Percentiles rank a stretch among this genome's conserved stretches.
phyloP scores from a whole-genome alignment of 169 alveolate genomes.

The Eimeria tenella region DNA sequence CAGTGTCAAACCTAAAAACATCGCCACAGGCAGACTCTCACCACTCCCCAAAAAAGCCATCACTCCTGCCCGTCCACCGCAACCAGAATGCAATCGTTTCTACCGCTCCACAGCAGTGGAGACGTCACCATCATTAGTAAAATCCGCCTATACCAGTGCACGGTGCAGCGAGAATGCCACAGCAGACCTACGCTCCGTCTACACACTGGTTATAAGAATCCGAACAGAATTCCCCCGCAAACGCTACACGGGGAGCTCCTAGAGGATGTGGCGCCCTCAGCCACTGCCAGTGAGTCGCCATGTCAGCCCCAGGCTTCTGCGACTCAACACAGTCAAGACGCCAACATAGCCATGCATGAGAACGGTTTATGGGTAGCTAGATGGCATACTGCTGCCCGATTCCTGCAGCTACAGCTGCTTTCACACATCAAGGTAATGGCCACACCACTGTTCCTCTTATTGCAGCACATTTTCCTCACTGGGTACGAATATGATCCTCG shows the following conservation, averaged over 20 bases:
- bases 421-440: no score
- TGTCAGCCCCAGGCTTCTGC: slow-evolving; percentile 67
- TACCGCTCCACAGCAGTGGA: no score
- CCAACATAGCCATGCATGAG: not conserved
- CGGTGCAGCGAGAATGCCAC: no score
- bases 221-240: slow-evolving; percentile 78
- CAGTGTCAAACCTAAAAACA: slow-evolving; percentile 58
- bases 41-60: no score
- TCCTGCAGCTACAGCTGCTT: not conserved
- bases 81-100: no score
- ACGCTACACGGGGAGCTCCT: slow-evolving; percentile 75
- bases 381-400: not conserved
- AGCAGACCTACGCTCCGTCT: slow-evolving; percentile 74
- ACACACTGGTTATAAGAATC: slow-evolving; percentile 76
- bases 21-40: no score
- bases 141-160: no score
- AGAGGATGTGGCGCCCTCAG: slow-evolving; percentile 79
- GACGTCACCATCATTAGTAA: no score
- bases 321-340: not conserved
- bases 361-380: not conserved
- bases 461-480: slow-evolving; percentile 17
- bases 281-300: slow-evolving; percentile 74
- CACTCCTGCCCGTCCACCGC: no score
- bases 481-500: slow-evolving; percentile 78
- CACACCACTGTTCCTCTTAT: not conserved